Evolutionary conservation across 768 basidiomycete species (phyloP).

Genomic region (Phaeolepiota aurea): DNA sequence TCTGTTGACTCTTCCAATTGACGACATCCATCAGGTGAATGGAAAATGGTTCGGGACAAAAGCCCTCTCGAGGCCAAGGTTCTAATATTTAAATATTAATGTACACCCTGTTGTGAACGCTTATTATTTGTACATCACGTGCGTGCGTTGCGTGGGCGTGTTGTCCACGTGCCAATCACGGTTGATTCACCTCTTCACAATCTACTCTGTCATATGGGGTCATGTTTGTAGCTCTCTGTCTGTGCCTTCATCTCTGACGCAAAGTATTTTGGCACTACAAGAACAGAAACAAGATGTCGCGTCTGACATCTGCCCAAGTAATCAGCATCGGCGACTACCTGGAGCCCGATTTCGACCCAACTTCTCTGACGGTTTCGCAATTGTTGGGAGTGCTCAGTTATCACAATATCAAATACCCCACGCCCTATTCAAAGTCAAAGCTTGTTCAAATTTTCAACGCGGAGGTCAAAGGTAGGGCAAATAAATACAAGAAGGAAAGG

Average conservation of each 20-base stretch:
- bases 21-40: conserved; percentile 25
- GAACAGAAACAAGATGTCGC: too few species aligned
- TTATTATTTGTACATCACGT: too few species aligned
- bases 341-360: conserved; percentile 68
- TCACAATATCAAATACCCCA: conserved; percentile 69
- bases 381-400: conserved; percentile 69
- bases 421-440: conserved; percentile 70
- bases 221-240: too few species aligned
- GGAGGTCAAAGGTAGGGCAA: conserved; percentile 54
- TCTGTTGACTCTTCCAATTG: not conserved
- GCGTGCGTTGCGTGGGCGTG: too few species aligned
- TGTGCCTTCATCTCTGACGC: too few species aligned
- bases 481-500: conserved; percentile 55
- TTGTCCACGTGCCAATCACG: too few species aligned
- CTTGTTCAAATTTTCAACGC: conserved; percentile 73
- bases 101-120: too few species aligned
- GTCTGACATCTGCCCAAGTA: conserved; percentile 70
- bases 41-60: conserved; percentile 37
- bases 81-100: conserved; percentile 4
- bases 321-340: conserved; percentile 73
- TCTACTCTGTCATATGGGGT: too few species aligned
- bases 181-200: too few species aligned
- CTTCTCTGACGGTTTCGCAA: conserved; percentile 71
- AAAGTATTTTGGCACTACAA: too few species aligned
- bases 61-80: conserved; percentile 22